A percentile compares a stretch with the other conserved stretches of the same genome.
Evolutionary conservation across 495 filamentous ascomycete genomes (phyloP).

Genomic region (Cercophora newfieldiana): DNA sequence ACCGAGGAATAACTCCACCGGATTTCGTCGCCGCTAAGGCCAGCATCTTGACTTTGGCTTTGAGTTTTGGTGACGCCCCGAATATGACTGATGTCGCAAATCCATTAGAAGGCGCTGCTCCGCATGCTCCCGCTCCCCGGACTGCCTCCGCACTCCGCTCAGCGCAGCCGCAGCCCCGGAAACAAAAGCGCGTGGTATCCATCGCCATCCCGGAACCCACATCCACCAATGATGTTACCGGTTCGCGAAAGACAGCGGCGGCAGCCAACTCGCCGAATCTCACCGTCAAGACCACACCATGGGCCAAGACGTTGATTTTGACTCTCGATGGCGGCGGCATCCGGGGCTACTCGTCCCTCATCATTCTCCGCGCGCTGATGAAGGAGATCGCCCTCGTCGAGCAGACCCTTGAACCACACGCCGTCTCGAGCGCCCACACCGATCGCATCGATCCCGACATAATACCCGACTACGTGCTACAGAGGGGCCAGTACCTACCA

Average conservation of each 20-base stretch:
- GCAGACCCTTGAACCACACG: constrained; percentile 19
- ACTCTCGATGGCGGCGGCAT: constrained; percentile 40
- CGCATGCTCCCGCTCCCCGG: constrained; percentile 9
- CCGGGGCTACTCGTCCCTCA: constrained; percentile 33
- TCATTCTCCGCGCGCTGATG: constrained; percentile 34
- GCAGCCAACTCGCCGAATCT: constrained; percentile 20
- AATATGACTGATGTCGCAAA: constrained; percentile 31
- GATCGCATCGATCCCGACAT: constrained; percentile 21
- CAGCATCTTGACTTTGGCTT: constrained; percentile 9
- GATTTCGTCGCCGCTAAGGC: constrained; percentile 10
- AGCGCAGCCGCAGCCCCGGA: constrained; percentile 10
- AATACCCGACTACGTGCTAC: constrained; percentile 48
- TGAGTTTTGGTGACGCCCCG: neutral
- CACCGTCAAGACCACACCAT: constrained; percentile 30
- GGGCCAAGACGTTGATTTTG: constrained; percentile 31
- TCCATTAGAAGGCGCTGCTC: constrained; percentile 5
- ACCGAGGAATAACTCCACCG: constrained; percentile 19
- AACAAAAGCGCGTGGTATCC: constrained; percentile 29
- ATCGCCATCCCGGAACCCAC: constrained; percentile 26
- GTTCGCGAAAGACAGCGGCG: neutral
- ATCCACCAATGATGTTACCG: constrained; percentile 21
- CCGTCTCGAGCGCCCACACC: constrained; percentile 31
- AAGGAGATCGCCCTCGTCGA: constrained; percentile 30
- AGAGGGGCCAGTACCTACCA: constrained; percentile 46
- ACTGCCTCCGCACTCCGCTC: constrained; percentile 28